Evolutionary conservation across 306 rosid genomes (phyloP), one percentile per base, ranked within the genome.

Genomic region (Dicorynia guianensis): DNA sequence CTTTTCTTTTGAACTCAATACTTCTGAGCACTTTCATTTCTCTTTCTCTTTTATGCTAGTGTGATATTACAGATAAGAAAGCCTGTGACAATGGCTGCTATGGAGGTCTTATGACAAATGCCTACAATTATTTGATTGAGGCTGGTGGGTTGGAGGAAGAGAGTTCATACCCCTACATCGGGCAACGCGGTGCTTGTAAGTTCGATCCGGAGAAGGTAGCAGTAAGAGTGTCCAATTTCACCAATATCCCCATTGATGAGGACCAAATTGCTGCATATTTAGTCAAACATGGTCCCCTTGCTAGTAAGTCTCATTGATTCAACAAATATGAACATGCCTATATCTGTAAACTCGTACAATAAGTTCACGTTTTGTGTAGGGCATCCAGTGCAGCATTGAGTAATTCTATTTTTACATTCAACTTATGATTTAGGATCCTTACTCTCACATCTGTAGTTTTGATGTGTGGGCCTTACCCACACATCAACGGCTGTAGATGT

Each of bases 61-160:
- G 98, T 61, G 97, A 92, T 74, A 76, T 80, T 6, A 79, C 30
- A 10, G 86, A 84, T 2, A 82, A 79, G 63, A 69, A 38, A 2
- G 81, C 81, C 0, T 94, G 97, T 34, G 95, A 94, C 84, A 73
- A 48, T 50, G 98, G 98, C 5, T 92, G 96, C 64, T 20, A 60
- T 0, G 97, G 98, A 14, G 97, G 98, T 11, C 89, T 94, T 1
- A 94, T 94, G 98, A 94, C 97, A 62, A 94, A 87, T 67, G 98
- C 98, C 3, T 94, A 90, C 71, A 87, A 82, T 36, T 92, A 94
- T 82, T 68, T 94, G 80, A 79, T 92, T 4, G 85, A 87, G 46
- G 80, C 95, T 18, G 98, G 97, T 39, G 98, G 98, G 33, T 67
- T 95, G 39, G 93, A 95, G 36, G 96, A 90, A 10, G 97, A 89